Evolutionary conservation across 164 flowering plant species (phyloP), one percentile per base, ranked within the genome.

Genomic region (Cinnamomum chago): DNA sequence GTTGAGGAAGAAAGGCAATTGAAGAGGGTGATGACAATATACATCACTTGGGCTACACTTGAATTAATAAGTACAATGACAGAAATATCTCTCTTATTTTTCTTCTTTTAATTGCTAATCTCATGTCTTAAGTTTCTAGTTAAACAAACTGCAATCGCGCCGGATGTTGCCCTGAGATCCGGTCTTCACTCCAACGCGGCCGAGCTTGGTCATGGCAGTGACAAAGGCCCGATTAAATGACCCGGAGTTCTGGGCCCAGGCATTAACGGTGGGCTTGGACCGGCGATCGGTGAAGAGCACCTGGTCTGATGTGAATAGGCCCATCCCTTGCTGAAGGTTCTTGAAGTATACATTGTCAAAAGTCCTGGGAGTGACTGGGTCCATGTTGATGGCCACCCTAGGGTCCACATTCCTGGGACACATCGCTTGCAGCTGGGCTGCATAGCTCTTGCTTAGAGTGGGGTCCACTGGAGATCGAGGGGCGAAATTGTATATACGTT

Each of bases 241-340:
- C 0, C n/a, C 5, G 0, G 82, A 2, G 83, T 81, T 82, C 2
- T 13, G 12, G 55, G 98, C 97, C 90, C 89, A 91, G 0, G 70
- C 4, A 35, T 84, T 60, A 0, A 93, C 97, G 0, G 83, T 82
- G 73, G 88, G 82, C 77, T 25, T 88, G 47, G 98, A 93, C 66
- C 93, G 78, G 0, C 24, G 0, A 67, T 93, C 94, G 0, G 88
- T 81, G 80, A 77, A 90, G 25, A 95, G 85, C 68, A 86, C 85
- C 68, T 95, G 94, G 74, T 95, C 99, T 0, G 98, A 93, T 9
- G 92, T 89, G 85, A 93, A 90, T 1, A 93, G 85, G 6, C 97
- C 98, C 79, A 73, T 84, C 2, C 94, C 88, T 25, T 88, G 83
- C 62, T 82, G 84, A 0, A 95, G 88, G 67, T 93, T 93, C 82